A percentile compares a stretch with the other conserved stretches of the same genome.
Evolutionary conservation across 2,329 filamentous ascomycete genomes (phyloP).

Genomic region (Fusarium verrucosum): DNA sequence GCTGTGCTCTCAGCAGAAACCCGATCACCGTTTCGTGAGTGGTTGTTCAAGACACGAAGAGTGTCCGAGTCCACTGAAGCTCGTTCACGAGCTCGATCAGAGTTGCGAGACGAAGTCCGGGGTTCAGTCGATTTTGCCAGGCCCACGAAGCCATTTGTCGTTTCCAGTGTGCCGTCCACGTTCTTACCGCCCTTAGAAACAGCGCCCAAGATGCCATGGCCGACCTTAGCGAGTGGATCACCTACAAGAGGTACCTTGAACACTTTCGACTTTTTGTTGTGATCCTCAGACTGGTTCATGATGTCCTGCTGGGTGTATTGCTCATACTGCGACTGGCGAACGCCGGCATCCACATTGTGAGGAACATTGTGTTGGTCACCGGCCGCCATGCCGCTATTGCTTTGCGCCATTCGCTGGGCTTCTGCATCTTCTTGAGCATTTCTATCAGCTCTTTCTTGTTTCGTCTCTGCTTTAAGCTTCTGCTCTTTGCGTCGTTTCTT

Average conservation of each 20-base stretch:
- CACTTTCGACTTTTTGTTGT: conserved; percentile 36
- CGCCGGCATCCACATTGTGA: conserved; percentile 59
- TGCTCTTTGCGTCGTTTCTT: conserved; percentile 68
- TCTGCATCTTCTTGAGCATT: conserved; percentile 60
- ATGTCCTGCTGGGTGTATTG: conserved; percentile 1
- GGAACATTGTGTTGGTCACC: conserved; percentile 64
- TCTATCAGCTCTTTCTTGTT: conserved; percentile 59
- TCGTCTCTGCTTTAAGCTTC: conserved; percentile 60
- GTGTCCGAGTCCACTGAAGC: conserved; percentile 48
- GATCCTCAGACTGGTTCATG: conserved; percentile 32
- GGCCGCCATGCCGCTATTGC: conserved; percentile 58
- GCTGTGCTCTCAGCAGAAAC: conserved; percentile 53
- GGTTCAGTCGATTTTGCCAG: neutral
- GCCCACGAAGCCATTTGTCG: conserved; percentile 63
- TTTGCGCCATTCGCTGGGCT: conserved; percentile 61
- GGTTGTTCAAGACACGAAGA: conserved; percentile 48
- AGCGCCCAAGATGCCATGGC: conserved; percentile 58
- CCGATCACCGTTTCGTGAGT: conserved; percentile 51
- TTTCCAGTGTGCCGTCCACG: conserved; percentile 62
- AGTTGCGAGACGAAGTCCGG: conserved; percentile 32
- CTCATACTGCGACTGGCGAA: conserved; percentile 52
- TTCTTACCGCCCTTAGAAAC: conserved; percentile 59
- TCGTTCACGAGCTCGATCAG: conserved; percentile 41
- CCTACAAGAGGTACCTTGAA: conserved; percentile 48
- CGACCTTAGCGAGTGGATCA: conserved; percentile 57